Conservation (phyloP, 805 yeast genomes). For the Saturnispora gosingensis region DNA sequence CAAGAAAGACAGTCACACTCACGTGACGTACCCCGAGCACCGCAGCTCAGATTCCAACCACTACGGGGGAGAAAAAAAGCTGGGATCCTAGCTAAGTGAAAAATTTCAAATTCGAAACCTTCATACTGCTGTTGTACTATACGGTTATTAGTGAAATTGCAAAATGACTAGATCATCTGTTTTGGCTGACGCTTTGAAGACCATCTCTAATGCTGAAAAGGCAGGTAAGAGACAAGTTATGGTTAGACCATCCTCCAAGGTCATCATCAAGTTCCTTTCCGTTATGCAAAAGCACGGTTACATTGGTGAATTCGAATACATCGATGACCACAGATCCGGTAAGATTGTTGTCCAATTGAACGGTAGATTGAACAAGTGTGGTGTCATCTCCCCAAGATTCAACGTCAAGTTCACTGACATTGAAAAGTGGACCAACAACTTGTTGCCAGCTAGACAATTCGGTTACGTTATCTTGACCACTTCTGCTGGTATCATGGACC, state of each 20-base stretch:
- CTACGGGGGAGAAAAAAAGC: neutral
- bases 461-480: conserved; percentile 98
- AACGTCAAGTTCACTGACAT: conserved; percentile 92
- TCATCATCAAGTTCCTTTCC: conserved; percentile 90
- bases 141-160: neutral
- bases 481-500: conserved; percentile 99
- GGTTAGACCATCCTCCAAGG: conserved; percentile 98
- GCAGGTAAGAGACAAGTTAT: conserved; percentile 98
- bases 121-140: neutral
- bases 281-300: conserved; percentile 98
- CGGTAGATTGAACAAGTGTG: conserved; percentile 99
- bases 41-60: neutral
- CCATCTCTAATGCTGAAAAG: conserved; percentile 98
- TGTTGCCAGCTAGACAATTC: conserved; percentile 98
- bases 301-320: conserved; percentile 98
- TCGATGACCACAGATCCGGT: conserved; percentile 99
- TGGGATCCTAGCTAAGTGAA: neutral
- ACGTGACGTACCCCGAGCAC: neutral
- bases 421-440: conserved; percentile 98
- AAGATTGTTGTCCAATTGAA: conserved; percentile 93
- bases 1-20: neutral
- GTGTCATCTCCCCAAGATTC: conserved; percentile 98
- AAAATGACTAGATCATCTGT: conserved; percentile 96
- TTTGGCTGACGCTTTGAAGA: conserved; percentile 97
- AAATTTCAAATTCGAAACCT: neutral